Conservation (phyloP, 768 basidiomycete genomes). For the Mycena galopus region DNA sequence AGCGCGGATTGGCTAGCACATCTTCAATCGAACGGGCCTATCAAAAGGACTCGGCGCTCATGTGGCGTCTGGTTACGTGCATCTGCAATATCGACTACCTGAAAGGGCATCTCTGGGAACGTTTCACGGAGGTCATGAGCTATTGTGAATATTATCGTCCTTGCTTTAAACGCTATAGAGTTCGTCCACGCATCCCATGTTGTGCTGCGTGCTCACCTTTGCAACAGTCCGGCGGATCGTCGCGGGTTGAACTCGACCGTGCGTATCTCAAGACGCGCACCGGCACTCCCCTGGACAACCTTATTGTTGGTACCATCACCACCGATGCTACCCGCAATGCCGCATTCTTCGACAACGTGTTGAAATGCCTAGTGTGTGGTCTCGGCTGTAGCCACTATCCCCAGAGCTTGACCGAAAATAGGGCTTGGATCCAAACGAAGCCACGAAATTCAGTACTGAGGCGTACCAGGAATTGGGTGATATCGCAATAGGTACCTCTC, state of each 20-base stretch:
- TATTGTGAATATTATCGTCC: constrained; percentile 30
- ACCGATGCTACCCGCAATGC: neutral
- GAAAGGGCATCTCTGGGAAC: constrained; percentile 21
- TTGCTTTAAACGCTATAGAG: constrained; percentile 34
- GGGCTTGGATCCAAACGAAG: constrained; percentile 28
- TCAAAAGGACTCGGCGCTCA: constrained; percentile 20
- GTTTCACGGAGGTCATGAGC: constrained; percentile 18
- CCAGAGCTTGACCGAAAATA: neutral
- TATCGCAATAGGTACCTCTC: constrained; percentile 20
- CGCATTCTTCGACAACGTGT: constrained; percentile 21
- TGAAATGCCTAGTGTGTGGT: constrained; percentile 20
- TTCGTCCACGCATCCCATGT: neutral
- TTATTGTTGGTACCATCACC: constrained; percentile 13
- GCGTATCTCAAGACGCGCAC: constrained; percentile 13
- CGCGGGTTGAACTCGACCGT: constrained; percentile 21
- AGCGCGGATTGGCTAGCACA: constrained; percentile 14
- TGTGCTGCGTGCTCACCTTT: neutral
- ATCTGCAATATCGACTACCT: constrained; percentile 13
- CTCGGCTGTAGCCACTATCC: no score
- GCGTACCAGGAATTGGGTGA: constrained; percentile 31
- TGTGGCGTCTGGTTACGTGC: constrained; percentile 32
- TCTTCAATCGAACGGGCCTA: constrained; percentile 34
- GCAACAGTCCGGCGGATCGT: neutral
- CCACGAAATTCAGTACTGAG: constrained; percentile 28
- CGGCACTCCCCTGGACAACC: constrained; percentile 9